Evolutionary conservation across 805 yeast species (phyloP), one percentile per base, ranked within the genome.

Genomic region (Scheffersomyces stipitis): DNA sequence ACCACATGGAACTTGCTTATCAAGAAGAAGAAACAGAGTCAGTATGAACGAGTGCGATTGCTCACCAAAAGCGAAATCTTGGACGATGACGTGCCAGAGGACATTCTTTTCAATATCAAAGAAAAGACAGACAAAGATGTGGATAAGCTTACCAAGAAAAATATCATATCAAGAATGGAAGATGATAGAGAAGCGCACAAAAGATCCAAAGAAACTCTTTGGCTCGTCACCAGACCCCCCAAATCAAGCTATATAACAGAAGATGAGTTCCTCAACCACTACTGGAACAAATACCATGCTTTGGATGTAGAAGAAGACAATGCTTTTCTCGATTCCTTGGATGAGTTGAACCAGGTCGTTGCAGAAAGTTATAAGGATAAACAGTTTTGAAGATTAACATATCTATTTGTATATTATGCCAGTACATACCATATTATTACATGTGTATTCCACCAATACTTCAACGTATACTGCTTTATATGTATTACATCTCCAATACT

Each of bases 141-240:
- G 44, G 46, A 44, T 17, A 42, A 57, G 31, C 46, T 66, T 4
- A 52, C 73, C 4, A 64, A 64, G 36, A 59, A 78, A 31, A 87
- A 83, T 46, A 79, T 86, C 13, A 56, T 88, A 13, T 73, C 78
- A 26, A 67, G 98, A 41, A 88, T 91, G 82, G 97, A 91, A 56
- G 90, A 83, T 44, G 98, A 91, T 56, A 69, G 99, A 48, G 99
- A 91, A 56, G 69, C 96, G 30, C 89, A 87, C 52, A 91, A 91
- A 56, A 74, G 86, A 45, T 76, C 84, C 10, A 88, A 90, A 49
- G 97, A 91, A 51, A 77, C 74, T 8, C 68, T 80, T 15, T 88
- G 96, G 96, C 73, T 81, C 7, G 79, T 83, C 1, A 71, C 69
- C 22, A 60, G 86, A 40, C 67, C 73, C 1, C 58, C 58, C 10